A percentile compares a stretch with the other conserved stretches of the same genome.
Evolutionary conservation across 164 flowering plant genomes (phyloP).

Genomic region (Nymphaea thermarum): DNA sequence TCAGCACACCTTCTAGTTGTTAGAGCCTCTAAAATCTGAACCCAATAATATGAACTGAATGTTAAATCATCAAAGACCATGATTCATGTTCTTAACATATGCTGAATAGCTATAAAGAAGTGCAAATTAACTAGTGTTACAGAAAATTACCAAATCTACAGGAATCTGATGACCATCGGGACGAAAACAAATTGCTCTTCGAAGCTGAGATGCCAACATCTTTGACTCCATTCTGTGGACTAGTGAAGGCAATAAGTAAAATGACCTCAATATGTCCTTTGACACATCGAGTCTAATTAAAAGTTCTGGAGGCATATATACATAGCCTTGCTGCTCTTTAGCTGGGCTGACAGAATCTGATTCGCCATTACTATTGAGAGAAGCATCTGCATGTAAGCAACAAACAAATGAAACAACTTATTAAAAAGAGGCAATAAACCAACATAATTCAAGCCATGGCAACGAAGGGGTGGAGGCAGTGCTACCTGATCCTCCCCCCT

Average conservation of each 20-base stretch:
- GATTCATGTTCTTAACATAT: no score
- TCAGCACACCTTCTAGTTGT: slow-evolving; percentile 76
- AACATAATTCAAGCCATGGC: no score
- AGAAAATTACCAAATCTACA: slow-evolving; percentile 42
- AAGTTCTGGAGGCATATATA: slow-evolving; percentile 89
- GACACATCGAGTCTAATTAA: slow-evolving; percentile 34
- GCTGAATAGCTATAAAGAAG: no score
- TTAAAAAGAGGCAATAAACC: no score
- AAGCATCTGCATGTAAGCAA: slow-evolving; percentile 11
- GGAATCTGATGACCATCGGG: slow-evolving; percentile 30
- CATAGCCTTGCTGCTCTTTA: slow-evolving; percentile 29
- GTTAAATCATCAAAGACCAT: neutral
- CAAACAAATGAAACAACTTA: neutral
- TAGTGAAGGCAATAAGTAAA: slow-evolving; percentile 82
- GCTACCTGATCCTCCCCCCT: no score
- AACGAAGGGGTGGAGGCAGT: no score
- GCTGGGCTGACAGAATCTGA: slow-evolving; percentile 5
- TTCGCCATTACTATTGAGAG: slow-evolving; percentile 9
- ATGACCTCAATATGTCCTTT: slow-evolving; percentile 33
- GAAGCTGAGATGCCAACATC: slow-evolving; percentile 85
- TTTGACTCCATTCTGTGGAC: slow-evolving; percentile 81
- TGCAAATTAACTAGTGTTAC: neutral
- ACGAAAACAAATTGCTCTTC: slow-evolving; percentile 43
- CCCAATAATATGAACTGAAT: neutral
- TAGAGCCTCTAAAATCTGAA: slow-evolving; percentile 81